Base-by-base conservation (phyloP, 1,139 yeast genomes). In the Ashbya aceris region DNA sequence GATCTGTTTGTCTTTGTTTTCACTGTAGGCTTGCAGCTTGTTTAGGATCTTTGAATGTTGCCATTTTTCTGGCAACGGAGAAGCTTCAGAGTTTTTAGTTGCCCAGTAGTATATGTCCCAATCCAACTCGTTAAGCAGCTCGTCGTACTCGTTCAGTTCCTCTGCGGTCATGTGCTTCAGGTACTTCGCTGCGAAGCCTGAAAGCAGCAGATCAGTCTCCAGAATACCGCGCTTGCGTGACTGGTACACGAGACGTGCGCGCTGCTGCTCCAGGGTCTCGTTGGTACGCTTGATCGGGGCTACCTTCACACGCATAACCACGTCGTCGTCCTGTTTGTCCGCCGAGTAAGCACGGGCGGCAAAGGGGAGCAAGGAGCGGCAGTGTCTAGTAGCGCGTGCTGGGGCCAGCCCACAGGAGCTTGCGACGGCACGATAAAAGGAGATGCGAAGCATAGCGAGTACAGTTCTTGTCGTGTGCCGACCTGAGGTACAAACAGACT, bases 101-200 rank as follows among this genome's bases (percentile, higher is more conserved):
- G 95, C 96, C 97, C 98, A 91, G 67, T 91, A 91, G 64, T 86
- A 93, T 49, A 91, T 89, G 61, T 91, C 98, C 98, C 98, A 93
- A 62, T 91, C 99, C 11, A 91, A 77, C 64, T 89, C 95, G 61
- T 93, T 95, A 59, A 91, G 71, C 45, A 91, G 67, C 50, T 72
- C 63, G 58, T 91, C 97, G 62, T 85, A 91, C 64, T 91, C 97
- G 43, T 79, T 82, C 49, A 93, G 68, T 62, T 86, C 83, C 43
- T 70, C 81, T 48, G 69, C 64, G n/a, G 71, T 68, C 70, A 91
- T 74, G 0, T 61, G 55, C 32, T 72, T 63, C 53, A 91, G 69
- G 55, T 83, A 75, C 56, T 74, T 74, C 55, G 86, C 79, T 29
- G 97, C 95, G 65, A 89, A 93, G 46, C 89, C 74, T 14, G 93